Conservation (phyloP, 139 green algal genomes). For the Picochlorum costavermella region DNA sequence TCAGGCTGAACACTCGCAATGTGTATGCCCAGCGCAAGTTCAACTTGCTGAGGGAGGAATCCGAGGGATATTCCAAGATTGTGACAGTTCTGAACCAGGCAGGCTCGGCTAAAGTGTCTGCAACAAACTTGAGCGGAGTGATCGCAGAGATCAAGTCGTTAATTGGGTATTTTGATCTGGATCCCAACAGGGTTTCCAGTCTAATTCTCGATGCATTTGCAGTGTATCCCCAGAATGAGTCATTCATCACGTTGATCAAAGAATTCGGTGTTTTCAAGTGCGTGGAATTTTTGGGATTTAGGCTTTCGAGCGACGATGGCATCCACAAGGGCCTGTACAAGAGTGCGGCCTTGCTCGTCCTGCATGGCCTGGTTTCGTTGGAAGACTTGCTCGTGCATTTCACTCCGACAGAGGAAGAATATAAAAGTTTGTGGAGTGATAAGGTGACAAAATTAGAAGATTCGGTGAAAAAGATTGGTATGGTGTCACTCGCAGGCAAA, state of each 20-base stretch:
- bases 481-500: conserved; percentile 38
- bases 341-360: conserved; percentile 11
- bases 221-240: conserved; percentile 27
- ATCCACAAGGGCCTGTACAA: conserved; percentile 4
- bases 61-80: conserved; percentile 85
- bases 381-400: conserved; percentile 56
- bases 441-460: conserved; percentile 23
- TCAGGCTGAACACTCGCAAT: conserved; percentile 50
- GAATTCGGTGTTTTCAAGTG: conserved; percentile 21
- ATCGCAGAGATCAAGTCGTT: conserved; percentile 52
- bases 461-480: conserved; percentile 48
- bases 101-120: conserved; percentile 12
- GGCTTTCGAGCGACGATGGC: conserved; percentile 12
- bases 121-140: neutral
- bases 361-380: conserved; percentile 36
- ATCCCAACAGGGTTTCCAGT: conserved; percentile 80
- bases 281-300: conserved; percentile 34
- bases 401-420: conserved; percentile 34
- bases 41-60: conserved; percentile 86
- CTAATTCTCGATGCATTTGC: conserved; percentile 62
- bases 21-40: conserved; percentile 75
- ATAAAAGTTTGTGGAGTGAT: conserved; percentile 16
- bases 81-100: conserved; percentile 42
- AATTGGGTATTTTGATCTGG: conserved; percentile 84
- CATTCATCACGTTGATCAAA: conserved; percentile 31